Evolutionary conservation across 2,329 filamentous ascomycete genomes (phyloP).

Genomic region (Pseudogymnoascus sp.): DNA sequence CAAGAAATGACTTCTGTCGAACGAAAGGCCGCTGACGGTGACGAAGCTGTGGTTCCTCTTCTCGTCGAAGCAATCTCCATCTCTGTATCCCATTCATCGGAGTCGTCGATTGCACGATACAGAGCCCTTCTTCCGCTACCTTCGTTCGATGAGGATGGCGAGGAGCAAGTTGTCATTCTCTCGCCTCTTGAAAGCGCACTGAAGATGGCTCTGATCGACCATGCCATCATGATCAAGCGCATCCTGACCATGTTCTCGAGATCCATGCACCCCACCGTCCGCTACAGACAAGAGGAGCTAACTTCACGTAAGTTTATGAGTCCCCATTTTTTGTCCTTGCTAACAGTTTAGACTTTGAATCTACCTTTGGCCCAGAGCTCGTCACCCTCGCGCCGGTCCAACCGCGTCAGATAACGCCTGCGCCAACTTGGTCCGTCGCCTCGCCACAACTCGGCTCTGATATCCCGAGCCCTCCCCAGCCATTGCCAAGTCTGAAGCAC

Average conservation of each 20-base stretch:
- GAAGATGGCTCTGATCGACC: conserved; percentile 78
- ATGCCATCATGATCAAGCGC: conserved; percentile 79
- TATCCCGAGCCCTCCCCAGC: conserved; percentile 12
- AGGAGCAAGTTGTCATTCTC: conserved; percentile 42
- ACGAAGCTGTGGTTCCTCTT: conserved; percentile 58
- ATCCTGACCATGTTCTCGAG: conserved; percentile 64
- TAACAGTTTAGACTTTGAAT: conserved; percentile 45
- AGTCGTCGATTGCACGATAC: conserved; percentile 73
- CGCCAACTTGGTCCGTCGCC: conserved; percentile 30
- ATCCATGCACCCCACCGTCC: conserved; percentile 48
- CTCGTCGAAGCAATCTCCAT: conserved; percentile 70
- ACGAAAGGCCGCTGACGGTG: conserved; percentile 63
- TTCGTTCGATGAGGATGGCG: conserved; percentile 33
- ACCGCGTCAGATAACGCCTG: conserved; percentile 32
- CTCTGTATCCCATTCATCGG: conserved; percentile 64
- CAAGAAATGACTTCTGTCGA: conserved; percentile 73
- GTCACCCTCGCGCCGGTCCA: conserved; percentile 50
- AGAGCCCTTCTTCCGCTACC: conserved; percentile 59
- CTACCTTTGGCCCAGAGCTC: conserved; percentile 58
- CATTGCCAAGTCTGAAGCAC: conserved; percentile 22
- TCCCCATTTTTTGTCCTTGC: conserved; percentile 12
- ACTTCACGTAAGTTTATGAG: conserved; percentile 49
- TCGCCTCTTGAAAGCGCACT: conserved; percentile 66
- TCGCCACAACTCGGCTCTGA: conserved; percentile 11
- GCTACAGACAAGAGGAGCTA: conserved; percentile 50